Conservation (phyloP, 2,329 filamentous ascomycete species). For the Ophiosphaerella herpotricha region DNA sequence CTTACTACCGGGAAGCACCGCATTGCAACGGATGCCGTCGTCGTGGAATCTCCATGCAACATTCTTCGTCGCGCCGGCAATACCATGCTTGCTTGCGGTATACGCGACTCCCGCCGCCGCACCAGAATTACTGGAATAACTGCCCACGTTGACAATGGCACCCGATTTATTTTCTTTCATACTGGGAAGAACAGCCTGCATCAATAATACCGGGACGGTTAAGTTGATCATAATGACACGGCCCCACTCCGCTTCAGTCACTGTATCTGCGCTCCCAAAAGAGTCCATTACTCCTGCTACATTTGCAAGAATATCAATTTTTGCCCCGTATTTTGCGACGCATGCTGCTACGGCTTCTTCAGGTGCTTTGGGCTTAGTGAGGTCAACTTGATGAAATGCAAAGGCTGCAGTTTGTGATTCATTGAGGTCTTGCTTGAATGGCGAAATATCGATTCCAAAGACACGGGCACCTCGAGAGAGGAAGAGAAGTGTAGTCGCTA, state of each 20-base stretch:
- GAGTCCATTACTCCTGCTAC: slow-evolving; percentile 52
- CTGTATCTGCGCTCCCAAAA: slow-evolving; percentile 44
- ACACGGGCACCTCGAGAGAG: slow-evolving; percentile 23
- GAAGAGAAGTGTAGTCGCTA: slow-evolving; percentile 25
- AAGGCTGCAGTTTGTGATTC: slow-evolving; percentile 7
- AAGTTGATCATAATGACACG: slow-evolving; percentile 50
- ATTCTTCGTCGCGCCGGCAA: slow-evolving; percentile 55
- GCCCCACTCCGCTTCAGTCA: slow-evolving; percentile 49
- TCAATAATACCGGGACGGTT: slow-evolving; percentile 51
- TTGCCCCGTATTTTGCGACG: slow-evolving; percentile 16
- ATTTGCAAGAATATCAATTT: slow-evolving; percentile 50
- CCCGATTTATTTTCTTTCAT: slow-evolving; percentile 49
- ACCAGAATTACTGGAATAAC: slow-evolving; percentile 40
- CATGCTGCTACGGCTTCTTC: slow-evolving; percentile 21
- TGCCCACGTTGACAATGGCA: slow-evolving; percentile 49
- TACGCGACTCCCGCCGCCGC: slow-evolving; percentile 51
- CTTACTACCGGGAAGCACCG: slow-evolving; percentile 49
- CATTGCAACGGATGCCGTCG: slow-evolving; percentile 54
- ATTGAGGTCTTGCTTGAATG: slow-evolving; percentile 11
- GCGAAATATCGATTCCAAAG: slow-evolving; percentile 31
- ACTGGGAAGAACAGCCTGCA: slow-evolving; percentile 49
- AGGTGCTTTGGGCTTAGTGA: slow-evolving; percentile 15
- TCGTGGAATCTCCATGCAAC: slow-evolving; percentile 54
- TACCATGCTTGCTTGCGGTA: slow-evolving; percentile 51
- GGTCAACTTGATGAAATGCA: slow-evolving; percentile 24